Evolutionary conservation across 2,329 filamentous ascomycete genomes (phyloP).

Genomic region (Fusarium penzigii): DNA sequence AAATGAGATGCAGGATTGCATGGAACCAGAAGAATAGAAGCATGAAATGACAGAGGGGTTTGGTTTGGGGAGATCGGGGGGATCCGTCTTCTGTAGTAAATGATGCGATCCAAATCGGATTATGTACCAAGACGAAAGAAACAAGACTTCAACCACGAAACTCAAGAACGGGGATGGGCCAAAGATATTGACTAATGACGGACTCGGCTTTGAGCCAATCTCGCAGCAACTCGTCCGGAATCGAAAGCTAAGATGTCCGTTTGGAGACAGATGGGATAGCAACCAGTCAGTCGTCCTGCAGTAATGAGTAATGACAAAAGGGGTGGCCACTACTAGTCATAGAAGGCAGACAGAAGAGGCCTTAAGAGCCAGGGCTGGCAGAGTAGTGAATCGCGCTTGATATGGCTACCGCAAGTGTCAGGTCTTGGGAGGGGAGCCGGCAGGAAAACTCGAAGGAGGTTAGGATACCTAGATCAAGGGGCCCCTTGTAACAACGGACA

Average conservation of each 20-base stretch:
- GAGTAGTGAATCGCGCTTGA: constrained; percentile 28
- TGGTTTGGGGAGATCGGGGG: no score
- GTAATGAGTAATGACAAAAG: neutral
- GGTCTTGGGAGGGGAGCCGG: constrained; percentile 19
- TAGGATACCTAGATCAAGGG: constrained; percentile 21
- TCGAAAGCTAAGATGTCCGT: neutral
- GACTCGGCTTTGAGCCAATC: constrained; percentile 7
- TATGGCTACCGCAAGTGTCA: constrained; percentile 17
- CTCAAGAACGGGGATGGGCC: constrained; percentile 9
- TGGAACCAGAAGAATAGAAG: no score
- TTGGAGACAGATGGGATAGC: neutral
- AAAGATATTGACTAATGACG: constrained; percentile 21
- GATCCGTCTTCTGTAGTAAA: no score
- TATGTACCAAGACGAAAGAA: no score
- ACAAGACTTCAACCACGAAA: no score
- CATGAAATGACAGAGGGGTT: no score
- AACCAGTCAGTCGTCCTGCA: neutral
- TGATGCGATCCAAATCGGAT: no score
- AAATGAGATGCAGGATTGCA: no score
- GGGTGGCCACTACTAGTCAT: neutral
- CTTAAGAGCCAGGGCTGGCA: constrained; percentile 13
- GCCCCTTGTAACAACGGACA: constrained; percentile 23
- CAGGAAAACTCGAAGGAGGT: constrained; percentile 29
- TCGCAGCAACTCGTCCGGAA: constrained; percentile 11
- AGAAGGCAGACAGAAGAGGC: constrained; percentile 7